Conservation (phyloP, 2,329 filamentous ascomycete genomes). For the Clarireedia hainanense region DNA sequence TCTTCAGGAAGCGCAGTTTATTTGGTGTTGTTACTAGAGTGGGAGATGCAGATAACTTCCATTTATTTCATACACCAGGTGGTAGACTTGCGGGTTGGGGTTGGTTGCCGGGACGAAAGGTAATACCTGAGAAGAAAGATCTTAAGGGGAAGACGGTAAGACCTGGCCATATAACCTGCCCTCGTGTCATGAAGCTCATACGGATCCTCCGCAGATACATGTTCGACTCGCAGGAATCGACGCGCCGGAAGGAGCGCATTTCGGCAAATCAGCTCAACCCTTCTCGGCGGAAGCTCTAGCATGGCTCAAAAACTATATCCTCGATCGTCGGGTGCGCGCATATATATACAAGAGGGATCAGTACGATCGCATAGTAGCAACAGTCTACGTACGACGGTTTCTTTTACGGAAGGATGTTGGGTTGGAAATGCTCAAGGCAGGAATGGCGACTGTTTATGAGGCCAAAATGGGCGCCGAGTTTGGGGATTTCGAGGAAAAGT, state of each 20-base stretch:
- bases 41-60: slow-evolving; percentile 93
- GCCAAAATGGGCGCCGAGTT: slow-evolving; percentile 86
- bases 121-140: slow-evolving; percentile 59
- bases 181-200: background rate
- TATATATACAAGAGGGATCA: slow-evolving; percentile 81
- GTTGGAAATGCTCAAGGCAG: slow-evolving; percentile 77
- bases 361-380: slow-evolving; percentile 84
- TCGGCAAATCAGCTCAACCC: slow-evolving; percentile 81
- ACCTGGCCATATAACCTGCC: background rate
- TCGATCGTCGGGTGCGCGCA: slow-evolving; percentile 68
- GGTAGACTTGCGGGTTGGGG: slow-evolving; percentile 83
- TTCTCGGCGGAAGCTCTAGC: slow-evolving; percentile 71
- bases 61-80: slow-evolving; percentile 91
- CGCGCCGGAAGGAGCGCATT: slow-evolving; percentile 88
- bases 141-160: slow-evolving; percentile 72
- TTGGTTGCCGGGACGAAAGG: slow-evolving; percentile 64
- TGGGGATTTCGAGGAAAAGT: slow-evolving; percentile 56
- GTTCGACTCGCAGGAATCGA: slow-evolving; percentile 88
- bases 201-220: slow-evolving; percentile 53
- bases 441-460: slow-evolving; percentile 87
- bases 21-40: slow-evolving; percentile 87
- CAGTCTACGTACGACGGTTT: slow-evolving; percentile 63
- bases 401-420: slow-evolving; percentile 72
- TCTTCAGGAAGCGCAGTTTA: slow-evolving; percentile 68
- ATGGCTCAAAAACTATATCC: slow-evolving; percentile 70